Evolutionary conservation across 164 flowering plant genomes (phyloP), one percentile per base, ranked within the genome.

Genomic region (Taxillus chinensis): DNA sequence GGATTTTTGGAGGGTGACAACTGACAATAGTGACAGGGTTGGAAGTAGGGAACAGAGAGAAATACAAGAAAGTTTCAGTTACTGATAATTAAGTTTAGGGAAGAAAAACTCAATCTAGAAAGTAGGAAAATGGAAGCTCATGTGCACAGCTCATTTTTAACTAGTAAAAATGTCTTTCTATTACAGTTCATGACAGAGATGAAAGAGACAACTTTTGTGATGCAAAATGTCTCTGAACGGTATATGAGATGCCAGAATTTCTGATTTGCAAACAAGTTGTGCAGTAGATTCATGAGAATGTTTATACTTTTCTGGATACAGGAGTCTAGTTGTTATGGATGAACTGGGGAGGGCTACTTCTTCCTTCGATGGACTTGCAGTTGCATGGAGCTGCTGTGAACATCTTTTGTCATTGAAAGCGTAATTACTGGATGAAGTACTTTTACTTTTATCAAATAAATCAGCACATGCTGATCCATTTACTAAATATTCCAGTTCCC

Each of bases 351-450:
- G 99, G 76, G 91, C 97, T 55, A 95, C 97, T 38, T 90, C 99
- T 71, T 90, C 99, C 40, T 77, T 87, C 66, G 97, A 95, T 82
- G 97, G 99, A 60, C 80, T 87, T 74, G 95, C 97, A 70, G 78
- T 95, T 69, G 93, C 97, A 9, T 95, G 99, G 99, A 95, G 97
- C 76, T 95, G 99, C 81, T 95, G 96, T 63, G 99, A 95, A 78
- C 81, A 89, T 79, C 85, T 95, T 43, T 65, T 89, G 70, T 82
- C 96, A 58, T 78, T 91, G 10, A 89, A 85, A 73, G 89, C 86
- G 97, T 93, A 83, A 80, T 14, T 57, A 53, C 61, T 61, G 27
- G 27, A 55, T 13, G 39, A 39, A 14, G 2, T 27, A 27, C 27
- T 27, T 27, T 27, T 27, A 27, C 27, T 27, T 27, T 27, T 27